Evolutionary conservation across 2,329 filamentous ascomycete species (phyloP), one percentile per base, ranked within the genome.

Genomic region (Aspergillus amoenus): DNA sequence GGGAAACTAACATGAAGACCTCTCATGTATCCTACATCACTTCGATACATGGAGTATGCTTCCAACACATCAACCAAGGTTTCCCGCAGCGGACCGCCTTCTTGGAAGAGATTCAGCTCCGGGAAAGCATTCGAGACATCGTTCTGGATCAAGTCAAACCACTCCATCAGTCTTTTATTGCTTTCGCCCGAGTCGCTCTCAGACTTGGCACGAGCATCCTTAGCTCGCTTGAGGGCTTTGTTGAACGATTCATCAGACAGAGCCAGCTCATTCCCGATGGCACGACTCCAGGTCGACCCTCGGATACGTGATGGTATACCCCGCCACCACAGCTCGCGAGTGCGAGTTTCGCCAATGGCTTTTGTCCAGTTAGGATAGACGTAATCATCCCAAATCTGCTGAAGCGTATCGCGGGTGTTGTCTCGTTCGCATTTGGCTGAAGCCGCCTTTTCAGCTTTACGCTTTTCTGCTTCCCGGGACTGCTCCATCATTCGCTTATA

Each of bases 401-500:
- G 79, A 22, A 83, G 76, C 34, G 82, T 78, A 54, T 81, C 80
- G 42, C 80, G 77, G 4, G 76, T 79, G 66, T 81, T 75, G 64
- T 80, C 79, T 57, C 81, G 79, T 58, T 81, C 80, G 56, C 77
- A 79, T 62, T 77, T 72, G 8, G 66, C 73, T 17, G 75, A 74
- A 61, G 81, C 79, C 57, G 78, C 76, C 63, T 78, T 77, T 8
- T 78, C 73, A 8, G 75, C 76, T 59, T 76, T 78, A 55, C 79
- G 78, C 66, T 80, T 82, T 59, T 84, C 82, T 75, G 65, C 78
- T 74, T 86, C 84, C 41, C 82, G 78, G 27, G 84, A 81, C 44
- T 81, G 76, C n/a, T 81, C 81, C 83, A 87, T 84, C 84, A 88
- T 88, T 65, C 78, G 79, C 73, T 87, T 83, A 68, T 86, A 88